Base-by-base conservation (phyloP, 768 basidiomycete species). In the Mrakia gelida region DNA sequence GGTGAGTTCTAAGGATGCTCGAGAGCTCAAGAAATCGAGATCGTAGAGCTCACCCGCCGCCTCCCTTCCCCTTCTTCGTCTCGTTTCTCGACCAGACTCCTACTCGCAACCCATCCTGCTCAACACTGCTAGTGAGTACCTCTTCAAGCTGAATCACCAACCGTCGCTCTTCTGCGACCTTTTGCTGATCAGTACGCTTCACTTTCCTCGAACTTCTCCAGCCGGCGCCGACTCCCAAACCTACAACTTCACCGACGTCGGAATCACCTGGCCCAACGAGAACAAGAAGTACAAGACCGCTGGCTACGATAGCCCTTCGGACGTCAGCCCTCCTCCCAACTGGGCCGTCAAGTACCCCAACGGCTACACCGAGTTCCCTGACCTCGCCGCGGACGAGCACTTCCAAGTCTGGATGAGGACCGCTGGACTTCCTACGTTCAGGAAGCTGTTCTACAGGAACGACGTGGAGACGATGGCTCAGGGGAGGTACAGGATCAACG, bases 371-470 rank as follows among this genome's bases (percentile, higher is more conserved):
- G 56, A 75, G 41, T 62, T 91, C 28, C 95, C 94, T 1, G 86
- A 97, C 82, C 86, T 98, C 52, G 86, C 87, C 73, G 80, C 81
- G 2, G 91, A 98, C 82, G 92, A 98, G 84, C 95, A 92, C 81
- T 98, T 99, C 87, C 96, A 98, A 85, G 95, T 96, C 83, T 99
- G 97, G 97, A 99, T 99, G 97, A 89, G 96, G 78, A 97, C 95
- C 2, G 94, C 97, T 0, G 97, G 96, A 18, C 85, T 98, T 68
- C 97, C 97, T 13, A 98, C 96, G 9, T 99, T 99, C 84, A 91
- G 94, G 45, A 98, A 99, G 85, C 86, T 99, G 30, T 98, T 92
- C 82, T 95, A 92, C 23, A 88, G 96, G 80, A 98, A 98, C 83
- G 95, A 98, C 82, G 84, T 89, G 41, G 87, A 91, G 72, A 86